Conservation (phyloP, 1,284 basidiomycete genomes). For the Sanghuangporus sanghuang region DNA sequence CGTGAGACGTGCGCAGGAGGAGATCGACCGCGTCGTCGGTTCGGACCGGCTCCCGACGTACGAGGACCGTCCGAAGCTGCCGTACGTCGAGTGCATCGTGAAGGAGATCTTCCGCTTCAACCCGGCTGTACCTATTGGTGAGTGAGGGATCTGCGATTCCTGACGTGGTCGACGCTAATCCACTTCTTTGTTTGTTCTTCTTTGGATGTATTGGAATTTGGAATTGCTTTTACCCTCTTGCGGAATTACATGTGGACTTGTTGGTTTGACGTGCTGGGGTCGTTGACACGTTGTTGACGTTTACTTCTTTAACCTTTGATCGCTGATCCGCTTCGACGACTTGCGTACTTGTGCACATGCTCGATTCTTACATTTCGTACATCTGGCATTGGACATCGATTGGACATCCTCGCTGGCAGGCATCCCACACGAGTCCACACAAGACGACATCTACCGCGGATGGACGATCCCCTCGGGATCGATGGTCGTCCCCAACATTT, state of each 20-base stretch:
- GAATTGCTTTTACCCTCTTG: not conserved
- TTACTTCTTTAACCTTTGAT: not conserved
- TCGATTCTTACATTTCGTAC: not conserved
- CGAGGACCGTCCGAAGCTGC: constrained; percentile 17
- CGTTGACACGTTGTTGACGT: not conserved
- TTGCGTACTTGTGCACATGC: not conserved
- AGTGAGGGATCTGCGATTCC: not conserved
- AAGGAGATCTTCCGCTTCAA: constrained; percentile 18
- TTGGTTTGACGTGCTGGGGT: not conserved
- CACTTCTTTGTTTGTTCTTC: not conserved
- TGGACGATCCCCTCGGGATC: constrained; percentile 12
- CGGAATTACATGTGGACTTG: not conserved
- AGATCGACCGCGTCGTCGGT: constrained; percentile 32
- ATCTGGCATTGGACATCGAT: not conserved
- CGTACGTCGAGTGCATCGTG: constrained; percentile 21
- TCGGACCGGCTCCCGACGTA: constrained; percentile 6
- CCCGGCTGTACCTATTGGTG: constrained; percentile 8
- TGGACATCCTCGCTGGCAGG: not conserved
- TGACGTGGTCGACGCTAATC: not conserved
- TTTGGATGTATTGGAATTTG: not conserved
- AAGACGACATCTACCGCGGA: constrained; percentile 9
- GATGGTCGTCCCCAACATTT: constrained; percentile 16
- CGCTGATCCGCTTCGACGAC: not conserved
- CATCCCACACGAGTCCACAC: constrained; percentile 10
- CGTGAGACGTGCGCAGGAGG: constrained; percentile 33